Conservation (phyloP, 2,329 filamentous ascomycete genomes). For the Trichoderma sp. region DNA sequence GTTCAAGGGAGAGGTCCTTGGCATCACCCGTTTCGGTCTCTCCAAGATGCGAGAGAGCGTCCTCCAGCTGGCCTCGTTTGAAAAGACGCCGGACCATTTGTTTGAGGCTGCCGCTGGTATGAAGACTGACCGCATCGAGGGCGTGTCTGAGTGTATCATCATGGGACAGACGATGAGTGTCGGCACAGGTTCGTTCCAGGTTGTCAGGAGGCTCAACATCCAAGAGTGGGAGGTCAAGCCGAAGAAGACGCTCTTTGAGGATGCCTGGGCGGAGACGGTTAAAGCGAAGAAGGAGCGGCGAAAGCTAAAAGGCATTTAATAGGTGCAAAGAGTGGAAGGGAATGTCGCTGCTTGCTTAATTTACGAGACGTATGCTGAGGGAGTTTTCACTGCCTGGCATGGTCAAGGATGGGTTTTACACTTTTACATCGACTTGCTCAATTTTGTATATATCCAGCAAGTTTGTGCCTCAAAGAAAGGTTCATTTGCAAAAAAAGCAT, state of each 20-base stretch:
- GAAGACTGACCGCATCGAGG: constrained; percentile 89
- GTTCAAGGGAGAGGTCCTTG: constrained; percentile 94
- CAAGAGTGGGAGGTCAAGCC: constrained; percentile 55
- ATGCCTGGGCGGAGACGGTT: constrained; percentile 50
- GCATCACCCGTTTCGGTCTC: constrained; percentile 93
- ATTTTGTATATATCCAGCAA: background rate
- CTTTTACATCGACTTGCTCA: background rate
- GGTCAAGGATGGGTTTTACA: background rate
- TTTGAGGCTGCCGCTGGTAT: constrained; percentile 92
- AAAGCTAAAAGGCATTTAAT: background rate
- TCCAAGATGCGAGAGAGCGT: constrained; percentile 96
- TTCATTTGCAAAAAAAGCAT: background rate
- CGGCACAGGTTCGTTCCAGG: constrained; percentile 88
- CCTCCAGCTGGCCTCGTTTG: constrained; percentile 89
- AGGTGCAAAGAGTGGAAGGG: background rate
- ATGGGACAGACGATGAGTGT: constrained; percentile 94
- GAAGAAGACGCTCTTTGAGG: constrained; percentile 69
- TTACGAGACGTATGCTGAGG: background rate
- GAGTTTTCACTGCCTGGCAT: background rate
- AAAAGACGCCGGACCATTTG: constrained; percentile 96
- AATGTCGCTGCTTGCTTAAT: background rate
- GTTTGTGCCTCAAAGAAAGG: background rate
- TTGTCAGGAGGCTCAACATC: constrained; percentile 74
- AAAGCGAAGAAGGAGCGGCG: constrained; percentile 18
- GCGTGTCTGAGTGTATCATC: constrained; percentile 95